phyloP scores from a whole-genome alignment of 345 rosid species.

The Lumnitzera racemosa region DNA sequence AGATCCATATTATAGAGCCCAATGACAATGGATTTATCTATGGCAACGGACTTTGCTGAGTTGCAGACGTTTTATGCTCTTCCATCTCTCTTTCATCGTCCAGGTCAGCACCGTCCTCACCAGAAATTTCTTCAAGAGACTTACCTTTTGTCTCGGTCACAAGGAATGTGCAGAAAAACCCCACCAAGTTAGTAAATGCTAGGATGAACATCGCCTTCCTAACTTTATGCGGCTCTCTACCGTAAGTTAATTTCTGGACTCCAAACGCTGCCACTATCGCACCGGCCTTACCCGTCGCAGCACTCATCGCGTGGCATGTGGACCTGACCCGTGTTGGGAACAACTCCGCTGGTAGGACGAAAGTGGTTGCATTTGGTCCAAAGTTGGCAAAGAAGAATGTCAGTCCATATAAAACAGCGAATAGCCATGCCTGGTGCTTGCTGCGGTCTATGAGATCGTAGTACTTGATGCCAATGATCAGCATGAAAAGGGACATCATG shows the following conservation, averaged over 20 bases:
- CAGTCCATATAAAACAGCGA: conserved; percentile 30
- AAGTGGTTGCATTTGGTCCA: conserved; percentile 48
- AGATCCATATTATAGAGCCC: too few relatives aligned
- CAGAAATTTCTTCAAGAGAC: conserved; percentile 45
- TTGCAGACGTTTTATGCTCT: too few relatives aligned
- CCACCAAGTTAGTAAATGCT: conserved; percentile 42
- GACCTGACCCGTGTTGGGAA: conserved; percentile 44
- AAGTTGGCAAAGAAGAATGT: conserved; percentile 57
- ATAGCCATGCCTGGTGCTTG: conserved; percentile 9
- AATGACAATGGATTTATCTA: too few relatives aligned
- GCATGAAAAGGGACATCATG: conserved; percentile 46
- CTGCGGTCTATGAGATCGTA: conserved; percentile 13
- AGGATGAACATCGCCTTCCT: conserved; percentile 20
- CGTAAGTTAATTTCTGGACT: conserved; percentile 30
- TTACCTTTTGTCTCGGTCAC: conserved; percentile 34
- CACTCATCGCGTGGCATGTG: conserved; percentile 44
- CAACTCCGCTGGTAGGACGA: conserved; percentile 46
- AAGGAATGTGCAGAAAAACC: conserved; percentile 39
- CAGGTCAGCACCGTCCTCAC: conserved; percentile 28
- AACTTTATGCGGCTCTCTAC: conserved; percentile 1
- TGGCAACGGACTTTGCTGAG: too few relatives aligned
- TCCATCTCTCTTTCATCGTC: not conserved
- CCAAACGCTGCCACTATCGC: conserved; percentile 37
- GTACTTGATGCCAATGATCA: conserved; percentile 24
- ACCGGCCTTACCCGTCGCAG: conserved; percentile 49